Base-by-base conservation (phyloP, 228 moss, liverwort and hornwort species). In the Sphagnum magellanicum region DNA sequence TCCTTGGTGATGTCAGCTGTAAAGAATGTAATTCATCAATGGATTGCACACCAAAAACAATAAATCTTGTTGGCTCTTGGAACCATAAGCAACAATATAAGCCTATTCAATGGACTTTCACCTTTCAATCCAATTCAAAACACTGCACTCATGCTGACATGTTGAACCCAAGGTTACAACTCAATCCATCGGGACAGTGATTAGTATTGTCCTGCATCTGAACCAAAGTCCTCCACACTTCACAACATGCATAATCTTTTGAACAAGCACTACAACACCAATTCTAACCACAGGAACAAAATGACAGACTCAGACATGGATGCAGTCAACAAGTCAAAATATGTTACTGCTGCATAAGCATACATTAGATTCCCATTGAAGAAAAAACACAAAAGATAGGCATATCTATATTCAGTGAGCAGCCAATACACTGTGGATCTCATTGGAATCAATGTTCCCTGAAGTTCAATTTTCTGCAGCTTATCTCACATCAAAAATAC, bases 1-100 rank as follows among this genome's bases (percentile, higher is more conserved):
- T 75, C 70, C 72, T 81, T 16, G 75, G 77, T n/a, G 74, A 81
- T 61, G 79, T 63, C 14, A 71, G 70, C 73, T 64, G 78, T 47
- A 48, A 60, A 48, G 10, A 6, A 53, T 59, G 57, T 65, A 58
- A 5, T 8, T 55, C 55, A 55, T 8, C 9, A 55, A 55, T 8
- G 12, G 55, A 8, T 55, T 8, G 12, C 55, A 55, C 12, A 8
- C 8, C 55, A 55, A 8, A 55, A 8, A 55, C 55, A 55, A 8
- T 55, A 4, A 55, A 12, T 12, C 12, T 55, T 1, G 9, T 8
- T 55, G 55, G 8, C 9, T 55, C 55, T 55, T 55, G 8, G 55
- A 55, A 55, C 8, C 9, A 55, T 8, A 8, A 55, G 55, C 12
- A 8, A 8, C 55, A 55, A 8, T 55, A 8, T 55, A 12, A 55